A percentile compares a stretch with the other conserved stretches of the same genome.
Evolutionary conservation across 371 early-diverging fungal genomes (phyloP).

Genomic region (Apophysomyces ossiformis): DNA sequence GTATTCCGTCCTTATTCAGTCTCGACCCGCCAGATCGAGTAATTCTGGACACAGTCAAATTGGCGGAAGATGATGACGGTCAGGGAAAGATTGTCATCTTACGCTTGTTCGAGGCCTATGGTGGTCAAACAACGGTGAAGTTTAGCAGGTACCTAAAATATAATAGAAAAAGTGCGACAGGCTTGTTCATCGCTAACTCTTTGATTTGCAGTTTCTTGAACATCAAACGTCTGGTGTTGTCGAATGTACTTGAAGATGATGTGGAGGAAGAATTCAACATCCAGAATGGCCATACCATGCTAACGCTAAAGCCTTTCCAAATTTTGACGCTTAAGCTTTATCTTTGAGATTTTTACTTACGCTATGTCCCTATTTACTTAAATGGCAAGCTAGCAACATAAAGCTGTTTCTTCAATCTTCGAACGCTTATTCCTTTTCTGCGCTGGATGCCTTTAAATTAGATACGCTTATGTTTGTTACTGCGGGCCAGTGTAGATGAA

Average conservation of each 20-base stretch:
- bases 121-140: conserved; percentile 75
- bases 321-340: conserved; percentile 50
- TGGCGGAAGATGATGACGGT: conserved; percentile 75
- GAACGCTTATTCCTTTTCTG: too few species aligned
- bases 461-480: too few species aligned
- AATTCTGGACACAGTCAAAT: conserved; percentile 88
- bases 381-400: too few species aligned
- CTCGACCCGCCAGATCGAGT: conserved; percentile 56
- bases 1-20: conserved; percentile 31
- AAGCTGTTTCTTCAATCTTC: too few species aligned
- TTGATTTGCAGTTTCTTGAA: conserved; percentile 31
- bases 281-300: background rate
- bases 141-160: conserved; percentile 58
- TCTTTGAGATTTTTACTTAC: background rate
- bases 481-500: too few species aligned
- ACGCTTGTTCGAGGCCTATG: conserved; percentile 90
- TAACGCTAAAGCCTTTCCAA: conserved; percentile 55
- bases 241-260: conserved; percentile 58
- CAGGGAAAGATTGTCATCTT: conserved; percentile 63
- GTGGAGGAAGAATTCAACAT: conserved; percentile 10
- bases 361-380: too few species aligned
- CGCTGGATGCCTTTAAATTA: too few species aligned
- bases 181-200: too few species aligned
- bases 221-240: conserved; percentile 36
- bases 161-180: background rate